Percentiles rank a stretch among this genome's conserved stretches.
Conservation (phyloP, 768 basidiomycete species). For the Dioszegia aurantiaca region DNA sequence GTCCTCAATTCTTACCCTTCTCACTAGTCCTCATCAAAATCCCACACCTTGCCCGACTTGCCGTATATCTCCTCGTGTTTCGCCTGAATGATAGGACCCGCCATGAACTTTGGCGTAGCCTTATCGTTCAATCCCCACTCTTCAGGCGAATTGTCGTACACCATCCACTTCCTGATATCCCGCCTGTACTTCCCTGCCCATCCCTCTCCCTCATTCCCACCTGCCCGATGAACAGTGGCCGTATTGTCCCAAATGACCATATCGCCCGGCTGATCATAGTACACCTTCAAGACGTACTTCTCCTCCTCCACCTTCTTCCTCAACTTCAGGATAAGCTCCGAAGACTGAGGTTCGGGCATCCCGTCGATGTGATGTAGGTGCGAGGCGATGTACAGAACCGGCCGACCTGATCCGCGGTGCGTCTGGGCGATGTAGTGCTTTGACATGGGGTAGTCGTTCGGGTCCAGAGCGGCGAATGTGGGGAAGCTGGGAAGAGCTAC, state of each 20-base stretch:
- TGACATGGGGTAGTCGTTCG: slow-evolving; percentile 29
- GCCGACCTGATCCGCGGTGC: slow-evolving; percentile 28
- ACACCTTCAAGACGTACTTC: slow-evolving; percentile 23
- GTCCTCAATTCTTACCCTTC: neutral
- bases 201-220: slow-evolving; percentile 17
- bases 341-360: slow-evolving; percentile 24
- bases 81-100: slow-evolving; percentile 29
- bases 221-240: slow-evolving; percentile 21
- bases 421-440: slow-evolving; percentile 28
- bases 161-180: slow-evolving; percentile 29
- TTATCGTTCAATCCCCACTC: slow-evolving; percentile 29
- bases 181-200: slow-evolving; percentile 24
- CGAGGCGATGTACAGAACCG: slow-evolving; percentile 31
- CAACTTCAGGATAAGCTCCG: slow-evolving; percentile 11
- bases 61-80: slow-evolving; percentile 29
- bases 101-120: slow-evolving; percentile 17
- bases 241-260: slow-evolving; percentile 31
- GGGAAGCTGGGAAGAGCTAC: slow-evolving; percentile 19
- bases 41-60: slow-evolving; percentile 23
- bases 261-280: slow-evolving; percentile 26
- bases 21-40: slow-evolving; percentile 31
- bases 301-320: slow-evolving; percentile 20
- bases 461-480: slow-evolving; percentile 27
- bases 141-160: slow-evolving; percentile 24
- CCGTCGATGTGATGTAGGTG: slow-evolving; percentile 37